Base-by-base conservation (phyloP, 306 rosid species). In the Trifolium subterraneum region DNA sequence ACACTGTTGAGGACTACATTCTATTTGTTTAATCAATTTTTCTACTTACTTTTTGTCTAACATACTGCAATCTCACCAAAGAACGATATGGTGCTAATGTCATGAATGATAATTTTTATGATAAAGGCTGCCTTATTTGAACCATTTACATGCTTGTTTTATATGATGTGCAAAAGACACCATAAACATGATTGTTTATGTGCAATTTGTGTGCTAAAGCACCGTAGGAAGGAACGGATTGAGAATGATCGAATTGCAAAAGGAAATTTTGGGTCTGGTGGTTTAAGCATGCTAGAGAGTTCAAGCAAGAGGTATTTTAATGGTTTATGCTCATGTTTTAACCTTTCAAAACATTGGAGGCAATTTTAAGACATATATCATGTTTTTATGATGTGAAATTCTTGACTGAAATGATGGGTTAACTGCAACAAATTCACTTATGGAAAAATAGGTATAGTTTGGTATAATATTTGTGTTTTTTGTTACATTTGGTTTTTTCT, bases 131-230 rank as follows among this genome's bases (percentile, higher is more conserved):
- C 56, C 61, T 82, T 52, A 44, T 45, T 56, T 56, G 61, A 73
- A 70, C 64, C 64, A 27, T 31, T 61, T 81, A 38, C 58, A 20
- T 70, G 65, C 64, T 64, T 67, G n/a, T 22, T 41, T 81, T 68
- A 55, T 35, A 39, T 64, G 22, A 50, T 80, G 74, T 87, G 87
- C 90, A 91, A 96, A 86, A 88, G 98, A 88, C 96, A 91, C 72
- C 98, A 94, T 83, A 94, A 94, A 74, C 88, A 80, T 5, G 96
- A 94, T 59, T 92, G 98, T 77, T 83, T 94, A 81, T 94, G 98
- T 83, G 97, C 98, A 66, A 86, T 94, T 79, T 94, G 97, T 85
- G 93, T 94, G 76, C 77, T 94, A 44, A 91, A 94, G 88, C 89
- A 92, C 65, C 93, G 93, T 62, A 91, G 97, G 83, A 91, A 82